Base-by-base conservation (phyloP, 768 basidiomycete genomes). In the Punctularia strigosozonata region DNA sequence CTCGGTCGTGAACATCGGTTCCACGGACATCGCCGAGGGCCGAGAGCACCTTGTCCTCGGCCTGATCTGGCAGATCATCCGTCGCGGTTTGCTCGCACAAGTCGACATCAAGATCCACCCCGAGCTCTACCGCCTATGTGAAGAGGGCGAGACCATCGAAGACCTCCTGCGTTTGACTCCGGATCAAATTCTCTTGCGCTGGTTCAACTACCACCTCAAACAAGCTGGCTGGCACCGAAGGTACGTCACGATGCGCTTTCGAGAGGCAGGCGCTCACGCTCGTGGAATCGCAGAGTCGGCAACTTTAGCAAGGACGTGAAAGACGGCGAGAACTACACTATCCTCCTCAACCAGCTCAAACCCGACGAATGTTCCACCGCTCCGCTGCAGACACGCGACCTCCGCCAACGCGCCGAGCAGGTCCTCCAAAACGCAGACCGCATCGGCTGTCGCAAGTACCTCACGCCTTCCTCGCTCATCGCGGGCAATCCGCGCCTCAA, bases 191-290 rank as follows among this genome's bases (percentile, higher is more conserved):
- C 64, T 99, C 17, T 60, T 99, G n/a, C 68, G 95, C 31, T 99
- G 95, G 95, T 98, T 99, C 66, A 98, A 99, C 59, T 99, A 83
- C 57, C 95, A 99, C 60, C 67, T 99, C 46, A 98, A 95, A 56
- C 85, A 87, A 6, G 95, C 94, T 19, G 84, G 83, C 2, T 94
- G 89, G 84, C 72, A 83, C 39, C 68, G 87, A 55, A 75, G 79
- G 91, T 91, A 46, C 24, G 56, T 52, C 32, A 18, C 47, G 38
- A 8, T 22, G n/a, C n/a, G n/a, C n/a, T n/a, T n/a, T n/a, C n/a
- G n/a, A n/a, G n/a, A n/a, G n/a, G n/a, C n/a, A n/a, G 17, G 50
- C 17, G 7, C 18, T 39, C 6, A 35, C 24, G 7, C 17, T 10
- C 7, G 23, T n/a, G 28, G 15, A 34, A 10, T 15, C 33, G 33